Evolutionary conservation across 1,139 yeast species (phyloP).

Genomic region (Blastobotrys arbuscula): DNA sequence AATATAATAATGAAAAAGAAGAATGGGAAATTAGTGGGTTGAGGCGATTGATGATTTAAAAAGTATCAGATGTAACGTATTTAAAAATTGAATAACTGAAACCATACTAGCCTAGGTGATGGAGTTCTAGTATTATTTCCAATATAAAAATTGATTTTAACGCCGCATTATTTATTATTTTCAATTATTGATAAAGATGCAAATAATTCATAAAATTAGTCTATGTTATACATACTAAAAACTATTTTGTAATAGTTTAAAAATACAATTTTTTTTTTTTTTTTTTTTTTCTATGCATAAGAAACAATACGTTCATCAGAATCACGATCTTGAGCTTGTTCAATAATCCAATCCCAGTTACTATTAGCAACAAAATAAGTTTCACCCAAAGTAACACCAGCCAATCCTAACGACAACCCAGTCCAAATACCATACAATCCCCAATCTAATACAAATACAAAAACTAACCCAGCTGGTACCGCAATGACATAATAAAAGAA

Average conservation of each 20-base stretch:
- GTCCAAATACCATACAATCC: slow-evolving; percentile 75
- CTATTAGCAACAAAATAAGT: slow-evolving; percentile 45
- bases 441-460: slow-evolving; percentile 52
- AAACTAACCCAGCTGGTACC: slow-evolving; percentile 60
- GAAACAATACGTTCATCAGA: slow-evolving; percentile 18
- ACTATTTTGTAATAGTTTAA: too few species aligned
- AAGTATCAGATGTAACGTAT: too few species aligned
- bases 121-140: too few species aligned
- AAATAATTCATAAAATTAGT: too few species aligned
- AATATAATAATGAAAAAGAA: slow-evolving; percentile 50
- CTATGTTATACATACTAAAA: too few species aligned
- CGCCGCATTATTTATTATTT: too few species aligned
- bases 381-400: slow-evolving; percentile 62
- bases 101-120: too few species aligned
- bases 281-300: slow-evolving; percentile 5
- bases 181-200: too few species aligned
- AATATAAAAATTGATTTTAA: too few species aligned
- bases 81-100: too few species aligned
- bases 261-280: not conserved
- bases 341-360: slow-evolving; percentile 49
- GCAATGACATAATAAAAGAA: slow-evolving; percentile 67
- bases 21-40: slow-evolving; percentile 73
- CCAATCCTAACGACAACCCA: slow-evolving; percentile 77
- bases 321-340: slow-evolving; percentile 38
- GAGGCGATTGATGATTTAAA: slow-evolving; percentile 58